Conservation (phyloP, 2,329 filamentous ascomycete genomes). For the Helotiales sp. region DNA sequence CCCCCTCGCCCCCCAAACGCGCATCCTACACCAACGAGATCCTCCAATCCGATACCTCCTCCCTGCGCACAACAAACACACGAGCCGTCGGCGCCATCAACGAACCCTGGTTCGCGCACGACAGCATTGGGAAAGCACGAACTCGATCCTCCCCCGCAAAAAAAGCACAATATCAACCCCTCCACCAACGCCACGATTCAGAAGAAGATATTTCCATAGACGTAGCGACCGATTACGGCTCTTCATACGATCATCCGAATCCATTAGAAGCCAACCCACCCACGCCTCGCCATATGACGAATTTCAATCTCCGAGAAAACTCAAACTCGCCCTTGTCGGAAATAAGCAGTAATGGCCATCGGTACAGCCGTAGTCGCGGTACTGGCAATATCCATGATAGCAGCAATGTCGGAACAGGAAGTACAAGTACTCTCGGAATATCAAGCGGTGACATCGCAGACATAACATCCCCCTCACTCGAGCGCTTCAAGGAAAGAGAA, state of each 20-base stretch:
- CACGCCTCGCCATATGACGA: slow-evolving; percentile 38
- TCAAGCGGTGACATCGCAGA: slow-evolving; percentile 53
- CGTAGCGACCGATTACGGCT: slow-evolving; percentile 11
- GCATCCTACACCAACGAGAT: slow-evolving; percentile 54
- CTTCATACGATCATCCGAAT: slow-evolving; percentile 49
- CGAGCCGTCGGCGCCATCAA: slow-evolving; percentile 3
- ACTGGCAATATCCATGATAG: too few relatives aligned
- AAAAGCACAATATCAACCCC: slow-evolving; percentile 31
- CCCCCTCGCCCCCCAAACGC: slow-evolving; percentile 29
- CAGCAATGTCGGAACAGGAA: too few relatives aligned
- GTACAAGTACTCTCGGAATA: too few relatives aligned
- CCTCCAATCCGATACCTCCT: slow-evolving; percentile 26
- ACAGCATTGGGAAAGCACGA: slow-evolving; percentile 41
- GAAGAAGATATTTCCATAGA: slow-evolving; percentile 31
- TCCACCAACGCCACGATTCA: slow-evolving; percentile 50
- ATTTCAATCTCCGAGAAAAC: slow-evolving; percentile 45
- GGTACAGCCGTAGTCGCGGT: slow-evolving; percentile 32
- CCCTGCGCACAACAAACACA: slow-evolving; percentile 25
- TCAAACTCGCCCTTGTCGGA: slow-evolving; percentile 49
- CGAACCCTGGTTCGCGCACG: slow-evolving; percentile 39
- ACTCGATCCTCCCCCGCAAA: slow-evolving; percentile 31
- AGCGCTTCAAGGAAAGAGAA: background rate
- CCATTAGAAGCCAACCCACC: slow-evolving; percentile 59
- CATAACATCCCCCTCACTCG: background rate
- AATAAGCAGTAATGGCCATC: slow-evolving; percentile 39